A percentile compares a stretch with the other conserved stretches of the same genome.
Conservation (phyloP, 768 basidiomycete species). For the Fibroporia radiculosa region DNA sequence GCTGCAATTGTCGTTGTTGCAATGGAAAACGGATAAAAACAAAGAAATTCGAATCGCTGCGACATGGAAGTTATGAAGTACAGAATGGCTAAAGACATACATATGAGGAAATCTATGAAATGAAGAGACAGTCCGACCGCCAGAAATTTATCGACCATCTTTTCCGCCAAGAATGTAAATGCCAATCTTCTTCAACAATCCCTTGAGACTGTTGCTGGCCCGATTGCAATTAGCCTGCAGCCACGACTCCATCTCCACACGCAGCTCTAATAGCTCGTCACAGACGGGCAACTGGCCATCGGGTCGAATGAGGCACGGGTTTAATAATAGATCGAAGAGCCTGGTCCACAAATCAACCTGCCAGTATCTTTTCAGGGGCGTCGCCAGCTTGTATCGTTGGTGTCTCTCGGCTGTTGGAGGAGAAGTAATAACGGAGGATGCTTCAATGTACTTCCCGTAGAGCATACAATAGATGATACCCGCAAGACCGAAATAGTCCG, state of each 20-base stretch:
- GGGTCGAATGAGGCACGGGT: conserved; percentile 55
- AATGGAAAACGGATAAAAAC: conserved; percentile 10
- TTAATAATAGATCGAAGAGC: conserved; percentile 81
- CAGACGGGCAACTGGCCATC: conserved; percentile 65
- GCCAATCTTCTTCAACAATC: conserved; percentile 77
- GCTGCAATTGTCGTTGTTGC: conserved; percentile 20
- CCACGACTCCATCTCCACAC: conserved; percentile 85
- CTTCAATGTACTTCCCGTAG: conserved; percentile 93
- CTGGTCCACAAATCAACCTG: conserved; percentile 80
- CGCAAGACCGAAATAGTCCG: conserved; percentile 95
- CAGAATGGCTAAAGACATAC: not conserved
- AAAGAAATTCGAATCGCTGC: not conserved
- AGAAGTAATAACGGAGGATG: conserved; percentile 39
- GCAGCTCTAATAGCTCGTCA: conserved; percentile 53
- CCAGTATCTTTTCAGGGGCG: conserved; percentile 92
- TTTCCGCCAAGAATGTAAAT: conserved; percentile 34
- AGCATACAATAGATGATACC: conserved; percentile 94
- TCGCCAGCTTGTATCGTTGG: conserved; percentile 53
- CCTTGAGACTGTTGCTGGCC: conserved; percentile 72
- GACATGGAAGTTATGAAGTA: not conserved
- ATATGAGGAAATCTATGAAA: not conserved
- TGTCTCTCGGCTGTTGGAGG: conserved; percentile 25
- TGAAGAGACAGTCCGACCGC: not conserved
- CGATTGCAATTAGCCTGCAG: conserved; percentile 81
- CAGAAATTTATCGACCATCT: not conserved